Percentiles rank a stretch among this genome's conserved stretches.
Conservation (phyloP, 2,329 filamentous ascomycete genomes). For the Aspergillus calidoustus region DNA sequence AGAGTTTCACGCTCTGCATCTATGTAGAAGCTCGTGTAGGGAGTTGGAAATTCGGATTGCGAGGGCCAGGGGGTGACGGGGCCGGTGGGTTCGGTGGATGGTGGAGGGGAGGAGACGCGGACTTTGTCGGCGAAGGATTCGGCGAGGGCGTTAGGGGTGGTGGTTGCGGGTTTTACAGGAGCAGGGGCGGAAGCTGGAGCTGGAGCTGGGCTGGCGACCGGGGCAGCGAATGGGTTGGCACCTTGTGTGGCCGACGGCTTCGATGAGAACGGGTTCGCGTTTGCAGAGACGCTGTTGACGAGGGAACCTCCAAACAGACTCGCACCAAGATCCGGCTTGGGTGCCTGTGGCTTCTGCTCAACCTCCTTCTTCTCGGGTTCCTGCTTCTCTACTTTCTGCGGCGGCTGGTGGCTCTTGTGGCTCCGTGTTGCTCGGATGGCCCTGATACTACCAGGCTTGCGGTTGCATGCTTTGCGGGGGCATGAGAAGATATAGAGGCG, state of each 20-base stretch:
- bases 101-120: conserved; percentile 52
- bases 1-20: conserved; percentile 94
- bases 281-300: conserved; percentile 41
- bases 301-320: conserved; percentile 65
- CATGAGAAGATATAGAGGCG: conserved; percentile 88
- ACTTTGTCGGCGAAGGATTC: conserved; percentile 76
- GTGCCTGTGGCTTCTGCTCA: conserved; percentile 21
- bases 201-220: conserved; percentile 44
- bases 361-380: conserved; percentile 22
- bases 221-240: conserved; percentile 63
- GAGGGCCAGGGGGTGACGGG: conserved; percentile 77
- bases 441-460: conserved; percentile 81
- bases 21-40: conserved; percentile 79
- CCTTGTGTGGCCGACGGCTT: conserved; percentile 36
- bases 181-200: conserved; percentile 38
- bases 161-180: not conserved
- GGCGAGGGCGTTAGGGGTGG: conserved; percentile 64
- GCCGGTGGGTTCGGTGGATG: conserved; percentile 36
- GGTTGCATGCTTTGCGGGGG: conserved; percentile 74
- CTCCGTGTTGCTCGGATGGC: conserved; percentile 71
- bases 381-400: conserved; percentile 29
- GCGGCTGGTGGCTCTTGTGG: conserved; percentile 38
- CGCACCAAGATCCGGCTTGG: conserved; percentile 50
- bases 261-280: conserved; percentile 61
- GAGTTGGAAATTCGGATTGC: conserved; percentile 63